These are phyloP conservation scores for Terana coerulea DNA, from an alignment of 768 basidiomycete species.

Conservation along the genomic window DNA sequence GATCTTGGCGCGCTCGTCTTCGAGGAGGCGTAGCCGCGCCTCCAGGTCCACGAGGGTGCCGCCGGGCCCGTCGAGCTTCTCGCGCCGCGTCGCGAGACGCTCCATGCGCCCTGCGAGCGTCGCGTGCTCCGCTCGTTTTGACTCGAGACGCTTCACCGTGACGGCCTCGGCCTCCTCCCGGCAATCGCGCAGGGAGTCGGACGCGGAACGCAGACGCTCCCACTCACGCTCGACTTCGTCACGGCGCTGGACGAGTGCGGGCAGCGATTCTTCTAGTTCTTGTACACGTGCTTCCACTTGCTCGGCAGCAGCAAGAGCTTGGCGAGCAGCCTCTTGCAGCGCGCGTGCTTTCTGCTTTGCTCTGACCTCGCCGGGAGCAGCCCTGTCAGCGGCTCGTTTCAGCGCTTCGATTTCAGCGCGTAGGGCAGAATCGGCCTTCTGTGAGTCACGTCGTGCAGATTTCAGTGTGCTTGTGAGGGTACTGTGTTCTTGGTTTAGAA, in stretches of 20 bases:
- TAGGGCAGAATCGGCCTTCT: conserved; percentile 77
- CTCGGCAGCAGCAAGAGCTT: conserved; percentile 49
- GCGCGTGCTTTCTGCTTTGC: conserved; percentile 84
- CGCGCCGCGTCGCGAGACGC: conserved; percentile 57
- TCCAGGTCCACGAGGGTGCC: conserved; percentile 61
- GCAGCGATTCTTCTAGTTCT: conserved; percentile 38
- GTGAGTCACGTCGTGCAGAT: conserved; percentile 71
- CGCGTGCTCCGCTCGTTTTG: conserved; percentile 54
- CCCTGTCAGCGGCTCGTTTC: conserved; percentile 80
- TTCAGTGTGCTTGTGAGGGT: conserved; percentile 69
- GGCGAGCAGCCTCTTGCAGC: conserved; percentile 83
- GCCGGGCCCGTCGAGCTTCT: conserved; percentile 54
- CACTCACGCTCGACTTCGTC: conserved; percentile 44
- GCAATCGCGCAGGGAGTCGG: conserved; percentile 41
- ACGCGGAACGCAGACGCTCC: conserved; percentile 36
- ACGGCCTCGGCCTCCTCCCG: conserved; percentile 46
- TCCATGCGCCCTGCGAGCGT: conserved; percentile 61
- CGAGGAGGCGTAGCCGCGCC: conserved; percentile 55
- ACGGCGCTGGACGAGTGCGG: conserved; percentile 37
- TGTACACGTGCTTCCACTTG: conserved; percentile 38
- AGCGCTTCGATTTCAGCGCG: conserved; percentile 82
- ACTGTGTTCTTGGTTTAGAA: conserved; percentile 64
- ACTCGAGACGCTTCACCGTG: conserved; percentile 52
- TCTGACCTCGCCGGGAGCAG: conserved; percentile 68
- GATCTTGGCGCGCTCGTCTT: conserved; percentile 53